Evolutionary conservation across 2,329 filamentous ascomycete species (phyloP).

Genomic region (Hysterium pulicare): DNA sequence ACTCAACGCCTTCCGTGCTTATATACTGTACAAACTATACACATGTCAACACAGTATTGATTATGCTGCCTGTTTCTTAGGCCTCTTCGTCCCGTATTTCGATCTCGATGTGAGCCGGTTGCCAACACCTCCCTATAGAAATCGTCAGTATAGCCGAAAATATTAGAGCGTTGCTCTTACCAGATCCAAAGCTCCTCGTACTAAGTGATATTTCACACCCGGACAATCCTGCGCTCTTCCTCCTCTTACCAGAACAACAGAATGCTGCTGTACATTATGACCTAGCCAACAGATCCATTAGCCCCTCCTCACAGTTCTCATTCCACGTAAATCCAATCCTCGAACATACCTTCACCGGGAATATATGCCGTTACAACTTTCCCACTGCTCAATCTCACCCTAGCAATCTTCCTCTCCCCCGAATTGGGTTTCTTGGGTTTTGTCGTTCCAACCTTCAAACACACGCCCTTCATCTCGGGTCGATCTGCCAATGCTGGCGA

Average conservation of each 20-base stretch:
- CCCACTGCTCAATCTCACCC: conserved; percentile 83
- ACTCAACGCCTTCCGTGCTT: too few species aligned
- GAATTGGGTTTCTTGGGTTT: conserved; percentile 99
- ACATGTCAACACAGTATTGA: conserved; percentile 15
- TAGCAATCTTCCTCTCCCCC: conserved; percentile 91
- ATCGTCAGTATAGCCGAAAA: conserved; percentile 14
- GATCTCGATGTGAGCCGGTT: conserved; percentile 80
- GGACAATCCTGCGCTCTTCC: conserved; percentile 95
- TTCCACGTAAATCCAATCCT: not conserved
- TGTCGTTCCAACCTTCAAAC: conserved; percentile 86
- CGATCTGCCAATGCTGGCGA: conserved; percentile 78
- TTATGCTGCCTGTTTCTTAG: conserved; percentile 63
- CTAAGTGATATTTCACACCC: conserved; percentile 92
- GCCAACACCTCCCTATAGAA: conserved; percentile 75
- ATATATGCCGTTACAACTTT: conserved; percentile 91
- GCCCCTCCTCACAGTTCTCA: not conserved
- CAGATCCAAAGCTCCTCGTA: conserved; percentile 88
- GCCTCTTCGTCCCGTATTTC: conserved; percentile 99
- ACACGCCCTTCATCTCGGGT: conserved; percentile 91
- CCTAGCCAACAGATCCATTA: conserved; percentile 43
- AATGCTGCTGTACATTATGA: conserved; percentile 98
- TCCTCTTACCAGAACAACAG: conserved; percentile 91
- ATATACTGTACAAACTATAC: conserved; percentile 14
- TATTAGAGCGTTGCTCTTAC: conserved; percentile 53
- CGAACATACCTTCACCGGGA: conserved; percentile 75